A percentile compares a stretch with the other conserved stretches of the same genome.
These are phyloP conservation scores for Cladosporium sp. DNA, from an alignment of 2,329 filamentous ascomycete genomes.

Conservation along the genomic window DNA sequence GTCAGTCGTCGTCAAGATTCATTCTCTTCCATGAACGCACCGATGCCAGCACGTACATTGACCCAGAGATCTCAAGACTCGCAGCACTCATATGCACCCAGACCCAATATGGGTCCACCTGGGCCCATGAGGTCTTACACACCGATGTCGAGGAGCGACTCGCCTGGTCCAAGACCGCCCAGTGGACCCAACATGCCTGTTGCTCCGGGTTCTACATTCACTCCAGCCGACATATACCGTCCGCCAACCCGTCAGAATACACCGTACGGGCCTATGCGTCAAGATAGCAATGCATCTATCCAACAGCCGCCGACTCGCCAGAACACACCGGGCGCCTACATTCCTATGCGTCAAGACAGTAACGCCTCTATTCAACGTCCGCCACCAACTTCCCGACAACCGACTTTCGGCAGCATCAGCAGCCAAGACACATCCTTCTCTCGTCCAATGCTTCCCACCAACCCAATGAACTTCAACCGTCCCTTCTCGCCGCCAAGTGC, in stretches of 20 bases:
- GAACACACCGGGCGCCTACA: slow-evolving; percentile 26
- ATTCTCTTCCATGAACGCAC: slow-evolving; percentile 21
- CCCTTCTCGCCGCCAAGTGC: slow-evolving; percentile 17
- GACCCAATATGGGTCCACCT: slow-evolving; percentile 7
- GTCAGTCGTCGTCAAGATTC: slow-evolving; percentile 22
- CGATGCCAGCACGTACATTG: slow-evolving; percentile 18
- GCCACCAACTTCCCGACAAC: slow-evolving; percentile 3
- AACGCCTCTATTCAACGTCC: slow-evolving; percentile 18
- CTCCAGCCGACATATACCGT: neutral
- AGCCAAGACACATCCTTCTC: slow-evolving; percentile 25
- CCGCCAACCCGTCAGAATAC: slow-evolving; percentile 23
- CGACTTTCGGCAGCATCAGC: slow-evolving; percentile 21
- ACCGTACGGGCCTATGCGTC: slow-evolving; percentile 19
- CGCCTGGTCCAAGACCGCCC: slow-evolving; percentile 5
- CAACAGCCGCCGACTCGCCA: slow-evolving; percentile 17
- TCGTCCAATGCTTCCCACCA: slow-evolving; percentile 13
- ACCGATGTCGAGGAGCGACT: slow-evolving; percentile 22
- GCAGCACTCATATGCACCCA: slow-evolving; percentile 16
- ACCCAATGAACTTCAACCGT: slow-evolving; percentile 15
- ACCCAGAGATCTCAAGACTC: slow-evolving; percentile 14
- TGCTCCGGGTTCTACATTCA: neutral
- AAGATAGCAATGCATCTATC: slow-evolving; percentile 21
- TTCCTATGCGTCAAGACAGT: slow-evolving; percentile 20
- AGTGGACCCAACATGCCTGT: neutral
- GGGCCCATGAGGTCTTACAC: slow-evolving; percentile 12